Conservation (phyloP, 1,284 basidiomycete genomes). For the Mycosarcoma mackinlayi region DNA sequence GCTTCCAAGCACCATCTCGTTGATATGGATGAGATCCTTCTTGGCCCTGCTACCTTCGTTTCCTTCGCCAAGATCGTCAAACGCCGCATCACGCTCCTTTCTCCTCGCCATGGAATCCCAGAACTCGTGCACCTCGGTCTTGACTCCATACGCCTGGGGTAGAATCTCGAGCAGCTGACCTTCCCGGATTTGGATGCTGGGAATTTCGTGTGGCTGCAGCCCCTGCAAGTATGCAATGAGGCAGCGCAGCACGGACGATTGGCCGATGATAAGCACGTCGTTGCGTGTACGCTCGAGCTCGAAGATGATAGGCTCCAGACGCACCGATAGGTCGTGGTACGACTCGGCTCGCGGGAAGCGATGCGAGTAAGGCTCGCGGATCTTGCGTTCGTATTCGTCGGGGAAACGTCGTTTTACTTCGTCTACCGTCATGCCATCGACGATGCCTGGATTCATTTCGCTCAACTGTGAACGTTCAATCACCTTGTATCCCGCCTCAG, state of each 20-base stretch:
- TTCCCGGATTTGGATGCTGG: conserved; percentile 84
- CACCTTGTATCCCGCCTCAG: conserved; percentile 76
- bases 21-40: conserved; percentile 27
- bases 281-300: conserved; percentile 83
- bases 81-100: conserved; percentile 57
- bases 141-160: conserved; percentile 66
- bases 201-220: conserved; percentile 93
- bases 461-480: conserved; percentile 94
- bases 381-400: conserved; percentile 91
- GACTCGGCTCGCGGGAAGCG: conserved; percentile 72
- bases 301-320: conserved; percentile 82
- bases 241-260: conserved; percentile 97
- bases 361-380: conserved; percentile 92
- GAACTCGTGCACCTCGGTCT: conserved; percentile 60
- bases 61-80: conserved; percentile 41
- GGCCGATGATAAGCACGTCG: conserved; percentile 75
- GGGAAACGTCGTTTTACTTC: conserved; percentile 90
- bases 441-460: conserved; percentile 87
- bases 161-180: conserved; percentile 65
- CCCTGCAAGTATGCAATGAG: conserved; percentile 78
- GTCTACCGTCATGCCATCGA: conserved; percentile 89
- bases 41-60: conserved; percentile 5
- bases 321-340: conserved; percentile 81
- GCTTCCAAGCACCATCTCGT: conserved; percentile 21
- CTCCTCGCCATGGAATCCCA: conserved; percentile 63